A percentile compares a stretch with the other conserved stretches of the same genome.
These are phyloP conservation scores for Penicillium sumatraense DNA, from an alignment of 2,329 filamentous ascomycete species.

Conservation along the genomic window DNA sequence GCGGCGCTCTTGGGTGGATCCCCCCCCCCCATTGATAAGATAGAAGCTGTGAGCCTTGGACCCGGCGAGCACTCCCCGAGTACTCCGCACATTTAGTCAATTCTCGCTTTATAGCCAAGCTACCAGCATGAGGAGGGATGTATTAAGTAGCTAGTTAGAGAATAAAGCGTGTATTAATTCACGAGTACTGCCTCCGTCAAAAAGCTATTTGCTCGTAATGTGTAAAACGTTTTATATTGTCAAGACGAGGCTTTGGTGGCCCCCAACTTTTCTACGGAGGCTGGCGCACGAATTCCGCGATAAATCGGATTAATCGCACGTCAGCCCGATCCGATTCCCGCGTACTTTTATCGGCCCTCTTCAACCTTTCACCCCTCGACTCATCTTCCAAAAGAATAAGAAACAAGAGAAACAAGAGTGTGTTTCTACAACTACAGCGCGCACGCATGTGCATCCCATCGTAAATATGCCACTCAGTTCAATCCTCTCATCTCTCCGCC, in stretches of 20 bases:
- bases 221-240: too few relatives aligned
- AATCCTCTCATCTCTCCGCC: constrained; percentile 9
- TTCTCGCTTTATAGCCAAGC: neutral
- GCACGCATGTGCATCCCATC: neutral
- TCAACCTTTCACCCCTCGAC: neutral
- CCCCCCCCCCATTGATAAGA: constrained; percentile 2
- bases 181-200: neutral
- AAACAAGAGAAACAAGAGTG: too few relatives aligned
- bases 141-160: neutral
- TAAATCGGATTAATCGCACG: constrained; percentile 10
- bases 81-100: neutral
- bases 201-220: too few relatives aligned
- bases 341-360: neutral
- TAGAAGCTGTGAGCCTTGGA: constrained; percentile 3
- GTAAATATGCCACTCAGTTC: neutral
- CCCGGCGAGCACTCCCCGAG: too few relatives aligned
- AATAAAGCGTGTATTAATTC: neutral
- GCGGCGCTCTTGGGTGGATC: neutral
- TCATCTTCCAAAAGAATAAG: neutral
- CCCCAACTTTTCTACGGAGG: neutral
- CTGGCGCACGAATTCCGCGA: neutral
- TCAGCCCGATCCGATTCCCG: constrained; percentile 3
- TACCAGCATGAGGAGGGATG: neutral
- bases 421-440: too few relatives aligned
- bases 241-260: neutral